Evolutionary conservation across 192 early-diverging fungal genomes (phyloP), one percentile per base, ranked within the genome.

Genomic region (Umbelopsis vinacea): DNA sequence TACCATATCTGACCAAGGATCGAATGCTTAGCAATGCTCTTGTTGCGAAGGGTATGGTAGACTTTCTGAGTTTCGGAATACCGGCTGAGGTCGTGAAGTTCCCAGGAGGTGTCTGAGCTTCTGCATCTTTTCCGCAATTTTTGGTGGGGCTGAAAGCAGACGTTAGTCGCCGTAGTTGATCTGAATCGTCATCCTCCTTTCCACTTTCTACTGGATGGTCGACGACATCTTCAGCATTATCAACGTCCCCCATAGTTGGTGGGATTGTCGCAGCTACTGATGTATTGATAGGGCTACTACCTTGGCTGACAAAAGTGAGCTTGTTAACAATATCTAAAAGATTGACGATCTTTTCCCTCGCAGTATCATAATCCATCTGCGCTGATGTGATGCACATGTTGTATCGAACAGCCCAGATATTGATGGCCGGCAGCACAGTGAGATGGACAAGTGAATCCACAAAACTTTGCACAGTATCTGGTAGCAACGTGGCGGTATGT

Each of bases 1-100:
- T 69, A 71, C 70, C 33, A 43, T 71, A 75, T 37, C 71, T 68
- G 8, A 69, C 40, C 17, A 77, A 48, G 7, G 76, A 69, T 1
- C 68, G 23, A 19, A 77, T 57, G 5, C 67, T 45, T 6, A 77
- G 45, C 15, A 77, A 52, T 23, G 76, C 71, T 38, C 71, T 66
- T 21, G 26, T 69, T 10, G 71, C 50, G 9, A 73, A 73, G 3
- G 57, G 57, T 63, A 63, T 33, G 37, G 33, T 37, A 33, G 57
- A 63, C n/a, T 63, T 63, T 35, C 57, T 63, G 19, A 63, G 57
- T 14, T 63, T 63, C 15, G 57, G 57, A 19, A 63, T 63, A 37
- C 57, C 57, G 11, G 26, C 29, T 6, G 57, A 63, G 11, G 57
- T 29, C 26, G 15, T 63, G 57, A 63, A 63, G 17, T 63, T 63